Conservation (phyloP, 345 rosid species). For the Citrus australasica region DNA sequence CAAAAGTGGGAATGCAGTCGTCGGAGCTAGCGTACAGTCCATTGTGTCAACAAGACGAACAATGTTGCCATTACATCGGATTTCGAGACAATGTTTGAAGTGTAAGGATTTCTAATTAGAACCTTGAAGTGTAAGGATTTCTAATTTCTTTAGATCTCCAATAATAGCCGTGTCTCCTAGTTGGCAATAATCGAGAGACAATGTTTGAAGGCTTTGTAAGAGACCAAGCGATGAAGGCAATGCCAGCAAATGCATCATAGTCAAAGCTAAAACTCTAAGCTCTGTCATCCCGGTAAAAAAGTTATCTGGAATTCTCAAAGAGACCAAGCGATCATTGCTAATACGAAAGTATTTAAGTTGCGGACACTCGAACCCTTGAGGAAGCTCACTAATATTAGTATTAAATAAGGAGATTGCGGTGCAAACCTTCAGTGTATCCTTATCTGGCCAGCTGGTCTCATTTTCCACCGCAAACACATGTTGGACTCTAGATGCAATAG, state of each 20-base stretch:
- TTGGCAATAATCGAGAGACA: not conserved
- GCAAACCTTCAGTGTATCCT: not conserved
- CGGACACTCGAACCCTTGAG: not conserved
- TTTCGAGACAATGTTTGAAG: too few species aligned
- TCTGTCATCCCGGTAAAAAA: not conserved
- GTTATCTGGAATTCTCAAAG: not conserved
- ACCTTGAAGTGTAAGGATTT: not conserved
- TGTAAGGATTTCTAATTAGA: too few species aligned
- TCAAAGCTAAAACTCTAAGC: not conserved
- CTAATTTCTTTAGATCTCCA: not conserved
- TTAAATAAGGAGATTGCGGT: not conserved
- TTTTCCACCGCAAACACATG: too few species aligned
- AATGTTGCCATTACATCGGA: not conserved
- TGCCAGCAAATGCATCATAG: not conserved
- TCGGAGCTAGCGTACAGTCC: not conserved
- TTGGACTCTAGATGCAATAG: too few species aligned
- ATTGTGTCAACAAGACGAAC: not conserved
- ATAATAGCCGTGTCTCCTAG: not conserved
- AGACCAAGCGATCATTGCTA: rapidly evolving
- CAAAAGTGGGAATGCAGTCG: not conserved
- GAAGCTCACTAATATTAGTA: not conserved
- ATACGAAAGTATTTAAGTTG: not conserved
- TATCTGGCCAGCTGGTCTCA: too few species aligned
- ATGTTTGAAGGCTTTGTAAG: not conserved
- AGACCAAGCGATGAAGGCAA: not conserved